A percentile compares a stretch with the other conserved stretches of the same genome.
Evolutionary conservation across 2,329 filamentous ascomycete species (phyloP).

Genomic region (Tolypocladium guangdongense): DNA sequence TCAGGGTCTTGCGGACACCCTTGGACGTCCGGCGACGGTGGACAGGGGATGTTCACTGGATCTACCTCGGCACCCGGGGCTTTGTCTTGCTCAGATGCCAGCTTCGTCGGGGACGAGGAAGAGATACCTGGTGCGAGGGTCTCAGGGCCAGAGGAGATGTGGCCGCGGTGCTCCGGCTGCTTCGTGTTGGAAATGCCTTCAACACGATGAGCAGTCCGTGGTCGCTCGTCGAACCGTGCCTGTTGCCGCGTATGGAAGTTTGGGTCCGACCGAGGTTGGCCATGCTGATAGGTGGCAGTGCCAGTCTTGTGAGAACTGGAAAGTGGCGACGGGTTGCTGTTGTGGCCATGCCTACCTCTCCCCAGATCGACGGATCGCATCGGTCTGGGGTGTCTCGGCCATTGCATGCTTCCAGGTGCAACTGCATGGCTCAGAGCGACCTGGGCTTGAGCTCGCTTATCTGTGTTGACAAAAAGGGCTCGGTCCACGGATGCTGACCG

Average conservation of each 20-base stretch:
- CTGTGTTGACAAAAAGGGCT: slow-evolving; percentile 43
- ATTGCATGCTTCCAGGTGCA: slow-evolving; percentile 48
- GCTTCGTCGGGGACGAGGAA: background rate
- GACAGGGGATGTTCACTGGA: slow-evolving; percentile 25
- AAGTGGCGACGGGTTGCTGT: slow-evolving; percentile 25
- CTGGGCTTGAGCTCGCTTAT: slow-evolving; percentile 54
- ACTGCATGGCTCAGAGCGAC: slow-evolving; percentile 51
- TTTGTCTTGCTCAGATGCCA: background rate
- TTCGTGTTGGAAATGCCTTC: slow-evolving; percentile 13
- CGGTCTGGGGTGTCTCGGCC: slow-evolving; percentile 33
- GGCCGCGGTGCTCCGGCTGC: background rate
- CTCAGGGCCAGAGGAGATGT: background rate
- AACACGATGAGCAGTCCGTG: slow-evolving; percentile 35
- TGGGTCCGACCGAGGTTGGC: slow-evolving; percentile 32
- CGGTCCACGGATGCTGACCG: slow-evolving; percentile 55
- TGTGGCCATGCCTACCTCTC: slow-evolving; percentile 14
- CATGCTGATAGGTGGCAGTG: slow-evolving; percentile 28
- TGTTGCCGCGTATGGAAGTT: slow-evolving; percentile 24
- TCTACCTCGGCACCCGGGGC: slow-evolving; percentile 7
- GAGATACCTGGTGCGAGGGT: background rate
- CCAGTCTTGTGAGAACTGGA: slow-evolving; percentile 24
- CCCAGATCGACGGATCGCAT: slow-evolving; percentile 32
- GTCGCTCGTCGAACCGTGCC: slow-evolving; percentile 28
- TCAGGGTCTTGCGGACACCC: slow-evolving; percentile 17
- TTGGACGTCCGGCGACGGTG: slow-evolving; percentile 35